Base-by-base conservation (phyloP, 345 rosid species). In the Cochlearia excelsa region DNA sequence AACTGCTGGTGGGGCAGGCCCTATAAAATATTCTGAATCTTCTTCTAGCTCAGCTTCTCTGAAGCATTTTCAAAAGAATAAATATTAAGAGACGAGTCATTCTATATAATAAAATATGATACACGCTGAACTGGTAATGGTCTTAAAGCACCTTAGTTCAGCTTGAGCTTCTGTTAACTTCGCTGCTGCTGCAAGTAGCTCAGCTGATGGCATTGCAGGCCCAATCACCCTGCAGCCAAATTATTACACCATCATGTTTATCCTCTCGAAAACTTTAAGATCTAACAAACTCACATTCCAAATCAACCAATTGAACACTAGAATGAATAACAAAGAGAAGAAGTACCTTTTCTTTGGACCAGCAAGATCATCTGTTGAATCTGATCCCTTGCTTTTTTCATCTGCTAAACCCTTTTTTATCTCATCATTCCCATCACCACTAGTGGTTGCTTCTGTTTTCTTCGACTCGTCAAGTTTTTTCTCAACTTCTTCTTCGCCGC, bases 151-250 rank as follows among this genome's bases (percentile, higher is more conserved):
- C 95, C 93, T 84, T 41, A 88, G 87, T 71, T 88, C 89, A 57
- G 81, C 87, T 51, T 92, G 91, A 52, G 98, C 96, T 67, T 86
- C 95, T 9, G 96, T 92, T 74, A 92, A 67, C 80, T 86, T 92
- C 51, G 98, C 98, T 26, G 95, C 93, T 2, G 94, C 98, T 59
- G 93, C 95, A 63, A 92, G 85, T 64, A 92, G 66, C 76, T 86
- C 89, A 46, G 96, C 95, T 26, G 96, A 88, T 34, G 95, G 98
- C 89, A 88, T 92, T 72, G 73, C 93, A 61, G 95, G 96, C 60
- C 96, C 98, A 67, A 92, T 81, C 73, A 78, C 66, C 81, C 98
- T 88, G 70, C 68, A 78, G 49, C 68, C 46, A 74, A 45, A 45
- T 40, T 27, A 41, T 16, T 63, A 59, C 42, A 35, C 58, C 37